Base-by-base conservation (phyloP, 2,329 filamentous ascomycete genomes). In the Chaetomium sp. region DNA sequence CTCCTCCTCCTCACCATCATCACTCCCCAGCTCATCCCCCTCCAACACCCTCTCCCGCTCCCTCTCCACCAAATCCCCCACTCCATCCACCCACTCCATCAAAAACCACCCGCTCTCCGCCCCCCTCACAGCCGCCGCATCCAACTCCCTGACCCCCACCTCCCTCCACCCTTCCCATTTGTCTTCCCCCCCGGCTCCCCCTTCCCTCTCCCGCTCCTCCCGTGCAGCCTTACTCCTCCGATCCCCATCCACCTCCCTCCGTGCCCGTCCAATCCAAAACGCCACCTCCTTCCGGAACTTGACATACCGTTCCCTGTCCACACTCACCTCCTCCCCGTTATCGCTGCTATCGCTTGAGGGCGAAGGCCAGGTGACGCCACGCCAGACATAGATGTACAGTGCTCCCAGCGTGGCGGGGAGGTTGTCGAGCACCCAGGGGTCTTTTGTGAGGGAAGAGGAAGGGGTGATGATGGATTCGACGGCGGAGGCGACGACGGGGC, bases 401-500 rank as follows among this genome's bases (percentile, higher is more conserved):
- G 80, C 81, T 0, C 80, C 81, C 2, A 87, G 72, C 12, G 89
- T 68, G 0, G 79, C 75, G 1, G 79, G 74, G 1, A 79, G 60
- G 54, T 84, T 74, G 42, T 70, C 68, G 47, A 74, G 66, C 6
- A 77, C 67, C 79, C 78, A 79, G 54, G 74, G 70, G 60, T 83
- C 74, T 55, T 76, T 67, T 51, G 74, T 74, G 40, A 68, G 70
- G 33, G 65, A 68, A n/a, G 77, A 76, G 10, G 69, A 68, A 0
- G 76, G 74, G 1, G 69, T 67, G 9, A 76, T 63, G 49, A 82
- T 77, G 14, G 74, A 71, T 74, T 87, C 86, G 51, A 91, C 78
- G 1, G 88, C 90, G 0, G 88, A 86, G 49, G 89, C 81, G 0
- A 95, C 79, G 53, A 90, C 88, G 0, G 87, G 87, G 0, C 82